These are phyloP conservation scores for Erythrobasidium yunnanense DNA, from an alignment of 768 basidiomycete genomes.

Conservation along the genomic window DNA sequence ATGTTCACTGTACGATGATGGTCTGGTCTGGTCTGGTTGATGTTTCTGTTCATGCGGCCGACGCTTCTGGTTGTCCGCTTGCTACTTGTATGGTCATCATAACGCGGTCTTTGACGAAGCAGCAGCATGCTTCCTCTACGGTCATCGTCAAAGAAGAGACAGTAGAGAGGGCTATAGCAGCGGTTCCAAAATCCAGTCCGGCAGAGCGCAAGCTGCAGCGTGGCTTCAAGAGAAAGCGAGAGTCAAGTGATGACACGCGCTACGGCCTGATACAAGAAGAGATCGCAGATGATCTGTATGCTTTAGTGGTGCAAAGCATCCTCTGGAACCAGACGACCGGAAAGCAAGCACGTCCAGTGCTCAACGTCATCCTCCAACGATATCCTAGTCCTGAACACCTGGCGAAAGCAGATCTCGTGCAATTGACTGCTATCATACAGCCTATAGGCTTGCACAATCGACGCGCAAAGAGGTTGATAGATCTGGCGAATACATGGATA, in stretches of 20 bases:
- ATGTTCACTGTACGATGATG: no score
- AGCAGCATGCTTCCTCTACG: no score
- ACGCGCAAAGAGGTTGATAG: conserved; percentile 9
- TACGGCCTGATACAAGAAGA: conserved; percentile 19
- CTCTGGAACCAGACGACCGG: conserved; percentile 19
- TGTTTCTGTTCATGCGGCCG: no score
- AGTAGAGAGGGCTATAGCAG: no score
- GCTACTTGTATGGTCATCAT: no score
- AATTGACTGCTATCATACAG: not conserved
- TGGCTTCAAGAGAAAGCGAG: not conserved
- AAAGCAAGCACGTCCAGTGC: not conserved
- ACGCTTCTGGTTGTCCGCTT: no score
- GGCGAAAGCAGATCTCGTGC: not conserved
- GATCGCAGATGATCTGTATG: not conserved
- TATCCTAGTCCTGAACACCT: conserved; percentile 11
- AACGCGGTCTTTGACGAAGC: no score
- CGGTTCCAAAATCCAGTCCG: not conserved
- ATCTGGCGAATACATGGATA: conserved; percentile 13
- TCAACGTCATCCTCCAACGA: not conserved
- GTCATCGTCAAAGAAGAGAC: no score
- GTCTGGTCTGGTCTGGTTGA: no score
- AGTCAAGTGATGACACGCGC: not conserved
- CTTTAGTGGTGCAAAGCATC: not conserved
- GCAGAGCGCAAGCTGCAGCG: not conserved
- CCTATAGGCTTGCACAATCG: conserved; percentile 25